Percentiles rank a stretch among this genome's conserved stretches.
phyloP scores from a whole-genome alignment of 139 green algal genomes.

The Chlamydomonas schloesseri region DNA sequence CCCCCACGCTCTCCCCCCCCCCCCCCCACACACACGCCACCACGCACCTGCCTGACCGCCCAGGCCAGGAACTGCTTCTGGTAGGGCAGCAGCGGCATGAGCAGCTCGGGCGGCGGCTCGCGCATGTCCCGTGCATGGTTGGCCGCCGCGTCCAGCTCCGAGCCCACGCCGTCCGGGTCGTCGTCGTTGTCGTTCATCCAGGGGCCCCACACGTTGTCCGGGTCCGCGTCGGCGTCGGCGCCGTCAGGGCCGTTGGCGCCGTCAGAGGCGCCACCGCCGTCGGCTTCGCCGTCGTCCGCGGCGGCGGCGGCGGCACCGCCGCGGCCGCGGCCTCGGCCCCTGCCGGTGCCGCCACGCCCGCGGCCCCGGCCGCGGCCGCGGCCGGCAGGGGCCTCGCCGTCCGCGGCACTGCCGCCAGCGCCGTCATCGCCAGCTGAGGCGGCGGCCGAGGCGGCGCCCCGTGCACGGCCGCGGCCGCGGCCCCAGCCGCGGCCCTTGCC shows the following conservation, averaged over 20 bases:
- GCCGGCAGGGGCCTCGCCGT: too few relatives aligned
- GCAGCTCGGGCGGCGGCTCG: slow-evolving; percentile 78
- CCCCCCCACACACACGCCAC: background rate
- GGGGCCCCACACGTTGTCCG: slow-evolving; percentile 45
- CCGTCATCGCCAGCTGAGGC: too few relatives aligned
- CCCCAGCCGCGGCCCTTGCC: background rate
- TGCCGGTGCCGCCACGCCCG: background rate
- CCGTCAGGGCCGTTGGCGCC: too few relatives aligned
- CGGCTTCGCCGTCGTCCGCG: background rate
- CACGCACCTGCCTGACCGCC: slow-evolving; percentile 78
- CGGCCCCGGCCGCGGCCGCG: background rate
- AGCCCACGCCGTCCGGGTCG: background rate
- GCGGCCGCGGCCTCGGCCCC: background rate
- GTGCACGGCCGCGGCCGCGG: too few relatives aligned
- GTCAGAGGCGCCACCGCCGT: background rate
- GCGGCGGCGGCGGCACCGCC: background rate
- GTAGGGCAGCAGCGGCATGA: slow-evolving; percentile 93
- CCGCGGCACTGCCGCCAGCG: too few relatives aligned
- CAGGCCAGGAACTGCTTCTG: slow-evolving; percentile 93
- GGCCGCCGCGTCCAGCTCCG: slow-evolving; percentile 31
- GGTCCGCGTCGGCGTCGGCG: background rate
- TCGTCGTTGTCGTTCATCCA: slow-evolving; percentile 40
- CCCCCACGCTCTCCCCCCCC: too few relatives aligned
- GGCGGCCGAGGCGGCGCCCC: too few relatives aligned
- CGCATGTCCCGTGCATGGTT: slow-evolving; percentile 48